Base-by-base conservation (phyloP, 129 eudicot genomes). In the Tagetes patula region DNA sequence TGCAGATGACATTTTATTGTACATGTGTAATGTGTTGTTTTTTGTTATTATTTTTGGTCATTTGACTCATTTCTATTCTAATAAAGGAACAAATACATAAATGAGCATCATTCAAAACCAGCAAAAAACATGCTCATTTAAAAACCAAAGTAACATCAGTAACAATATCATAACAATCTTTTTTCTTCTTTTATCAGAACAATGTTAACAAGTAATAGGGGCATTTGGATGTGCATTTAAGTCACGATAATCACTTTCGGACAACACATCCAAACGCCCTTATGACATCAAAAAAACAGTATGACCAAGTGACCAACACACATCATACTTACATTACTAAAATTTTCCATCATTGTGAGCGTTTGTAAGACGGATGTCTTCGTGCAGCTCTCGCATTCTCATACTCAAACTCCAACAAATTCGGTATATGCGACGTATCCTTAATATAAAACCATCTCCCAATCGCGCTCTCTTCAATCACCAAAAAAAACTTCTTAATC, bases 351-450 rank as follows among this genome's bases (percentile, higher is more conserved):
- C 82, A 87, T 2, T 84, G 89, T 0, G 72, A 46, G 13, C 96
- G 87, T 76, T 92, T 92, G 75, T 89, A 82, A 2, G 89, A 78
- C 1, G 82, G 80, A 58, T 85, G 87, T 41, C 79, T 84, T 82
- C 92, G 71, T 0, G 96, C 98, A 52, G 90, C 89, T 76, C 91
- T 89, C 0, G 96, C 91, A 72, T 89, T 89, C 72, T 87, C 95
- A 39, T 89, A 93, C 86, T 89, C 98, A 71, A 93, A 92, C 74
- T 85, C 86, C 90, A 93, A 70, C 75, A 89, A 76, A 75, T 89
- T 84, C 0, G 89, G 90, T 42, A 93, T 87, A 75, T 89, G 95
- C 0, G 96, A 87, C 33, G 98, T 89, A 74, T 93, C 98, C 82
- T 89, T 93, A 9, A 93, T 80, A 73, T 87, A 93, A 20, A 87